These are phyloP conservation scores for Tephrocybe sp. DNA, from an alignment of 768 basidiomycete genomes.

Conservation along the genomic window DNA sequence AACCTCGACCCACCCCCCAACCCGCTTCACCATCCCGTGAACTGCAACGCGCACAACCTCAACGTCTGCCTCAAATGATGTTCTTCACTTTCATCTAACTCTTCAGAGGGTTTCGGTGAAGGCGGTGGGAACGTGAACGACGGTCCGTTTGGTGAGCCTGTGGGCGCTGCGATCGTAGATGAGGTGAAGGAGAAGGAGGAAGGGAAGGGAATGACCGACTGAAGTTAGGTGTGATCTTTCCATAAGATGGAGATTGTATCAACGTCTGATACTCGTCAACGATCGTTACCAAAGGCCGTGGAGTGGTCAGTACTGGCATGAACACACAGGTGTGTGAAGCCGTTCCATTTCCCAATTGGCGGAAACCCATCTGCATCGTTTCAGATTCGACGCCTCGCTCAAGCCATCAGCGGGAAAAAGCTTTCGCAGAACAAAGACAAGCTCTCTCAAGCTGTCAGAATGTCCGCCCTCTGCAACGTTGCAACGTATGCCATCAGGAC, in stretches of 20 bases:
- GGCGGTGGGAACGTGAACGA: no score
- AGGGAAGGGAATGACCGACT: conserved; percentile 41
- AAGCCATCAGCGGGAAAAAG: conserved; percentile 30
- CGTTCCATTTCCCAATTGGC: no score
- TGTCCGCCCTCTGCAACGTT: no score
- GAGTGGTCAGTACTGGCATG: conserved; percentile 49
- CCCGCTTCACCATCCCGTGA: conserved; percentile 72
- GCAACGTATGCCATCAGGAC: no score
- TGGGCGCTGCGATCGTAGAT: conserved; percentile 10
- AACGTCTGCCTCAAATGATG: conserved; percentile 70
- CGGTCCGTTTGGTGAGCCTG: no score
- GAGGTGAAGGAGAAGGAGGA: conserved; percentile 10
- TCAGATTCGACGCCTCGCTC: conserved; percentile 38
- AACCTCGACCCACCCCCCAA: conserved; percentile 67
- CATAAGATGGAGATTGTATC: conserved; percentile 40
- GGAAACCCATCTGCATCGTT: not conserved
- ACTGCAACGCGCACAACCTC: conserved; percentile 72
- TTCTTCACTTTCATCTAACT: conserved; percentile 42
- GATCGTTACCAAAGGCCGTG: conserved; percentile 45
- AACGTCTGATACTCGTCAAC: conserved; percentile 45
- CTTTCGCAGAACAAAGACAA: conserved; percentile 6
- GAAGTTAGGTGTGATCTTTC: conserved; percentile 47
- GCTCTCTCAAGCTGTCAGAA: no score
- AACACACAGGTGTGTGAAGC: conserved; percentile 43
- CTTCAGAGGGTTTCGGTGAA: conserved; percentile 18